Base-by-base conservation (phyloP, 768 basidiomycete genomes). In the Amanita pseudoporphyria region DNA sequence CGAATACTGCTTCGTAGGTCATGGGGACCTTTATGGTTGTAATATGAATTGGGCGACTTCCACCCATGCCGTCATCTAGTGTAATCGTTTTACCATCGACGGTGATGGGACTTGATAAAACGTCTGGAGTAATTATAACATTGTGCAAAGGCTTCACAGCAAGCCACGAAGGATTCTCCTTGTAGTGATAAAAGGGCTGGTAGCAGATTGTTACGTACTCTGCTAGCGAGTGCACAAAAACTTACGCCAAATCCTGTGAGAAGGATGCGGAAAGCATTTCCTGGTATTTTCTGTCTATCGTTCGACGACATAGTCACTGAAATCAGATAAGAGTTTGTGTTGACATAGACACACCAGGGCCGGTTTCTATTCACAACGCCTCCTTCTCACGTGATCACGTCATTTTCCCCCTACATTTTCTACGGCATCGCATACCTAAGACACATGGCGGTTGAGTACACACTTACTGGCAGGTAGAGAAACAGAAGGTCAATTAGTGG, bases 101-200 rank as follows among this genome's bases (percentile, higher is more conserved):
- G 22, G 56, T 58, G 39, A 59, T 53, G 30, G 63, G 54, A 24
- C 59, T 61, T 26, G 57, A 52, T 21, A 65, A 56, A 7, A 65
- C 57, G 54, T 77, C 71, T 22, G 70, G 64, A 21, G 60, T 64
- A 7, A 84, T 63, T 51, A 76, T 56, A 36, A 68, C 65, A 60
- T 84, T 77, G 57, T 84, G 79, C 18, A 87, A 68, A 9, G 78
- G 71, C 53, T 74, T 67, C 9, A 81, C 82, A 30, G 83, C 82
- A 6, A 81, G 69, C 84, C 84, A 86, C 18, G 84, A 85, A 2
- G 84, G 84, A 57, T 86, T 86, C 49, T 71, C 70, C 45, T 66
- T 57, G 56, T 74, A 76, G 16, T 76, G 72, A 45, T 69, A 62
- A 61, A 79, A 81, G 22, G 82, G 79, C 78, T 81, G 58, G 21